Conservation (phyloP, 495 filamentous ascomycete genomes). For the Aspergillus heteromorphus region DNA sequence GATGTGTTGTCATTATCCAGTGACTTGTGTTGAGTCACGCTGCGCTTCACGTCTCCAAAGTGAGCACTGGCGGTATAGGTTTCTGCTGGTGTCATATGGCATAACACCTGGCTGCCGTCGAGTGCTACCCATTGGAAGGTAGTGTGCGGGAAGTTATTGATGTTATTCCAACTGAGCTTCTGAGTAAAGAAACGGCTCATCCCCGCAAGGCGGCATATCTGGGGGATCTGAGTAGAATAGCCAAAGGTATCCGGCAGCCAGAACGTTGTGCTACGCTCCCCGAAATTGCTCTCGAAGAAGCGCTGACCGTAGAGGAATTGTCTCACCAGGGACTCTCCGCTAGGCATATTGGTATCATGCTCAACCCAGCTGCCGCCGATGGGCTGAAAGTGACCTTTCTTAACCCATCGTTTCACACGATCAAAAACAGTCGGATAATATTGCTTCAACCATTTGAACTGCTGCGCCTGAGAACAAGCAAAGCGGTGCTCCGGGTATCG, state of each 20-base stretch:
- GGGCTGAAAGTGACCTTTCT: constrained; percentile 84
- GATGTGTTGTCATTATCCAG: constrained; percentile 86
- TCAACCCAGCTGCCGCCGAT: constrained; percentile 99
- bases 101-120: constrained; percentile 92
- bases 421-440: constrained; percentile 84
- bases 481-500: constrained; percentile 93
- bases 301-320: constrained; percentile 94
- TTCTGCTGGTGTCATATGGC: constrained; percentile 91
- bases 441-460: constrained; percentile 94
- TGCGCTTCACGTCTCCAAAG: constrained; percentile 91
- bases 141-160: constrained; percentile 97
- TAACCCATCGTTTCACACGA: constrained; percentile 84
- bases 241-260: constrained; percentile 98
- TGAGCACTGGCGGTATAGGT: constrained; percentile 93
- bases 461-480: constrained; percentile 86
- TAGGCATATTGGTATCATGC: constrained; percentile 95
- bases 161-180: constrained; percentile 96
- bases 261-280: constrained; percentile 82
- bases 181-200: constrained; percentile 97
- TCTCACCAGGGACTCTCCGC: constrained; percentile 89
- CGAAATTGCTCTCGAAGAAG: constrained; percentile 91
- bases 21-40: constrained; percentile 89
- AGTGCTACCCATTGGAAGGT: constrained; percentile 97
- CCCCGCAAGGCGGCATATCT: constrained; percentile 83
- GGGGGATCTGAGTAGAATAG: constrained; percentile 90